Conservation (phyloP, 768 basidiomycete species). For the Boletus rubroflammeus region DNA sequence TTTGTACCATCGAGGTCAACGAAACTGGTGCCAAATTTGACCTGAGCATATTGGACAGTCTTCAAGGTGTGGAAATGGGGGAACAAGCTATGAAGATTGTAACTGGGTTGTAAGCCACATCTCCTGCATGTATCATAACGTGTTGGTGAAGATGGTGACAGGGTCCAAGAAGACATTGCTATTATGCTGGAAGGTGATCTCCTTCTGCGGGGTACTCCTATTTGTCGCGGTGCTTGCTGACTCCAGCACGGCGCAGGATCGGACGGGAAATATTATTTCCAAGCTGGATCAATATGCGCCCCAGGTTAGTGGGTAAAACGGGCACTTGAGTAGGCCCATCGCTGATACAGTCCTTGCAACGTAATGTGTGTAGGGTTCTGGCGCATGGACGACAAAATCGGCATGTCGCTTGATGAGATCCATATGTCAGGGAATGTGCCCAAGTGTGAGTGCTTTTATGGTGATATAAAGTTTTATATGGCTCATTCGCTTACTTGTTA, state of each 20-base stretch:
- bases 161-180: constrained; percentile 56
- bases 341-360: background rate
- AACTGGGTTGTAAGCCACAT: constrained; percentile 51
- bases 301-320: constrained; percentile 42
- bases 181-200: constrained; percentile 56
- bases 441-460: constrained; percentile 47
- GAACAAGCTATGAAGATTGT: constrained; percentile 60
- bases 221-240: constrained; percentile 18
- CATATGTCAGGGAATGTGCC: constrained; percentile 70
- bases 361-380: constrained; percentile 53
- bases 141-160: constrained; percentile 20
- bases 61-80: constrained; percentile 23
- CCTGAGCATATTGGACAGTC: constrained; percentile 34
- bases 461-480: background rate
- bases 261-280: constrained; percentile 72
- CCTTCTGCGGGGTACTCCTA: constrained; percentile 4
- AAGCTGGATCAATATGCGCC: constrained; percentile 65
- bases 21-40: constrained; percentile 49
- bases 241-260: constrained; percentile 39
- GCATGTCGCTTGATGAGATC: constrained; percentile 67
- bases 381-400: constrained; percentile 75
- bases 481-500: constrained; percentile 4
- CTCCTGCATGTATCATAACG: background rate
- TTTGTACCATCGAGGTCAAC: constrained; percentile 49
- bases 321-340: background rate